Evolutionary conservation across 495 filamentous ascomycete species (phyloP).

Genomic region (Emericellopsis terricola): DNA sequence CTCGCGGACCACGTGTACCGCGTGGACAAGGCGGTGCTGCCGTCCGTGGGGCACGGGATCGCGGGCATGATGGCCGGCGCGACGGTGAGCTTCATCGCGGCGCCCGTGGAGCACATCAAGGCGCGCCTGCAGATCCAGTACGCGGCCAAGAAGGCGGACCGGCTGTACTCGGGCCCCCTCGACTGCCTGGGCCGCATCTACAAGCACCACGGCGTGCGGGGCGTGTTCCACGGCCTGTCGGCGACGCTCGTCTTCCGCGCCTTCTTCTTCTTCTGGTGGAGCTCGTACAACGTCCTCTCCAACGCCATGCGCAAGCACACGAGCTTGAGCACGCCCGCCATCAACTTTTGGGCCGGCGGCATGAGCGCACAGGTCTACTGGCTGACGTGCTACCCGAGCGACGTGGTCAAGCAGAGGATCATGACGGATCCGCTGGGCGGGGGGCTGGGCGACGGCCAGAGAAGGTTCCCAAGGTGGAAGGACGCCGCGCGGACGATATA

Average conservation of each 20-base stretch:
- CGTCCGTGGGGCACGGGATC: slow-evolving; percentile 63
- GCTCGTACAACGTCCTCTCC: slow-evolving; percentile 71
- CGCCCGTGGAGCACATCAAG: slow-evolving; percentile 92
- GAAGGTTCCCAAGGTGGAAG: slow-evolving; percentile 57
- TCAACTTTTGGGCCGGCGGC: slow-evolving; percentile 97
- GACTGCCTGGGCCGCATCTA: slow-evolving; percentile 61
- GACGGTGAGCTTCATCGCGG: slow-evolving; percentile 83
- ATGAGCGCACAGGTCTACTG: slow-evolving; percentile 87
- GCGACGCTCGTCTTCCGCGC: slow-evolving; percentile 79
- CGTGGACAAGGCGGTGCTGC: slow-evolving; percentile 33
- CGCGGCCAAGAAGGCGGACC: slow-evolving; percentile 46
- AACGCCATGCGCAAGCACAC: slow-evolving; percentile 46
- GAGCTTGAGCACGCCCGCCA: slow-evolving; percentile 49
- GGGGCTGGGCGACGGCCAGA: slow-evolving; percentile 44
- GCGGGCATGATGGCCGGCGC: slow-evolving; percentile 75
- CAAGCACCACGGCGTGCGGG: slow-evolving; percentile 47
- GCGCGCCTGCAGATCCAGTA: slow-evolving; percentile 90
- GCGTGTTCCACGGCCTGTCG: slow-evolving; percentile 67
- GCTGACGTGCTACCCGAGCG: slow-evolving; percentile 77
- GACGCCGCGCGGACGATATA: slow-evolving; percentile 66
- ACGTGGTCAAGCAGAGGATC: slow-evolving; percentile 94
- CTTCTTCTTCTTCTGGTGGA: slow-evolving; percentile 98
- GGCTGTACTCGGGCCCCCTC: slow-evolving; percentile 70
- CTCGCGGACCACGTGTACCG: slow-evolving; percentile 66
- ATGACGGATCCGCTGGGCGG: slow-evolving; percentile 85